phyloP scores from a whole-genome alignment of 257 asterid species.

The Avicennia marina region DNA sequence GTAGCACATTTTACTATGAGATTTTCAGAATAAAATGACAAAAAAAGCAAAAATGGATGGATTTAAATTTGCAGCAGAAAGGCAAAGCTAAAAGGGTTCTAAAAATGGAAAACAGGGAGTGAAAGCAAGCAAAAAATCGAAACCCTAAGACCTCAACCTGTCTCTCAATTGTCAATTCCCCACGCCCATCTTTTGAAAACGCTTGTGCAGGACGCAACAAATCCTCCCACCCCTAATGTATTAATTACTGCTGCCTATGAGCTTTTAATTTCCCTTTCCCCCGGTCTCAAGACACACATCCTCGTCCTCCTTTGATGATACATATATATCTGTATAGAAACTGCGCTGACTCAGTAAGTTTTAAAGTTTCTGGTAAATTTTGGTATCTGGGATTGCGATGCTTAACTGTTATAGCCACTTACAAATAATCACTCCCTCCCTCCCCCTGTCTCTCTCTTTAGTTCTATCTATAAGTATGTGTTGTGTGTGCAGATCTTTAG shows the following conservation, averaged over 20 bases:
- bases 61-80: slow-evolving; percentile 12
- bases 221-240: slow-evolving; percentile 16
- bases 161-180: slow-evolving; percentile 34
- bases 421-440: background rate
- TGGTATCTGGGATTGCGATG: slow-evolving; percentile 42
- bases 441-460: no score
- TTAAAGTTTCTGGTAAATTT: slow-evolving; percentile 26
- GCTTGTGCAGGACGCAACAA: slow-evolving; percentile 47
- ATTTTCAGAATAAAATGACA: no score
- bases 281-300: no score
- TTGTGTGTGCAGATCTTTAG: slow-evolving; percentile 16
- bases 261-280: no score
- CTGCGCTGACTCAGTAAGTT: slow-evolving; percentile 24
- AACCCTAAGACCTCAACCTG: slow-evolving; percentile 23
- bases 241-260: no score
- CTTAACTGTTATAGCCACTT: slow-evolving; percentile 34
- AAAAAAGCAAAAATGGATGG: no score
- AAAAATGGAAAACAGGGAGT: slow-evolving; percentile 21
- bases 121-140: slow-evolving; percentile 27
- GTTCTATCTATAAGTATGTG: no score
- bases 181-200: slow-evolving; percentile 5
- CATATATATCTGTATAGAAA: slow-evolving; percentile 19
- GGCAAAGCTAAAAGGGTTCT: slow-evolving; percentile 18
- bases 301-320: no score
- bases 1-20: no score